Evolutionary conservation across 108 stramenopile species (phyloP).

Genomic region (Cyclotella choctawhatcheeana): DNA sequence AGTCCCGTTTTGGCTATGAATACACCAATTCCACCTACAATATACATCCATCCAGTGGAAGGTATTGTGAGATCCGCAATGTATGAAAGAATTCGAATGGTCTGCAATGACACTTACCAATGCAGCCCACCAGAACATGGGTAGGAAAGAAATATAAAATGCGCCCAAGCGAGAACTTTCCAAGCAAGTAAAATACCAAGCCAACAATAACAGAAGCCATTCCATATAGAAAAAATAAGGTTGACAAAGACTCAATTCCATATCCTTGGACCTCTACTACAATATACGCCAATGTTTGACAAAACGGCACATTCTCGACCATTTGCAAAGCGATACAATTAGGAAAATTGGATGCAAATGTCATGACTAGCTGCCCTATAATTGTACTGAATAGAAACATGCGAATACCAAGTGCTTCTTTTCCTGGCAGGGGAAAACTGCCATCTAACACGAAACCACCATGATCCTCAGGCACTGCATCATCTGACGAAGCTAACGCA

Average conservation of each 20-base stretch:
- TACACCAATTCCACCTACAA: slow-evolving; percentile 72
- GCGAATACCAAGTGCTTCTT: slow-evolving; percentile 83
- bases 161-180: slow-evolving; percentile 68
- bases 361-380: slow-evolving; percentile 68
- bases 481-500: slow-evolving; percentile 4
- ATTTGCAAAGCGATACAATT: slow-evolving; percentile 79
- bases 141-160: slow-evolving; percentile 84
- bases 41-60: not conserved
- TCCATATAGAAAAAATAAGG: slow-evolving; percentile 78
- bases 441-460: slow-evolving; percentile 32
- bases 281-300: slow-evolving; percentile 63
- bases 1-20: slow-evolving; percentile 75
- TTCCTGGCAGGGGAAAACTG: slow-evolving; percentile 54
- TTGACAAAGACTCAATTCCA: slow-evolving; percentile 71
- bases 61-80: not conserved
- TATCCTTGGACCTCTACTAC: slow-evolving; percentile 68
- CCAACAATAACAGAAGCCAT: slow-evolving; percentile 74
- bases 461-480: not conserved
- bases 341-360: slow-evolving; percentile 63
- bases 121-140: slow-evolving; percentile 85
- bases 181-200: slow-evolving; percentile 71
- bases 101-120: slow-evolving; percentile 33
- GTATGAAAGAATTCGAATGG: not conserved
- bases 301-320: slow-evolving; percentile 90
- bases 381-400: slow-evolving; percentile 80